phyloP scores from a whole-genome alignment of 1,284 basidiomycete genomes.

The Exobasidium rhododendri region DNA sequence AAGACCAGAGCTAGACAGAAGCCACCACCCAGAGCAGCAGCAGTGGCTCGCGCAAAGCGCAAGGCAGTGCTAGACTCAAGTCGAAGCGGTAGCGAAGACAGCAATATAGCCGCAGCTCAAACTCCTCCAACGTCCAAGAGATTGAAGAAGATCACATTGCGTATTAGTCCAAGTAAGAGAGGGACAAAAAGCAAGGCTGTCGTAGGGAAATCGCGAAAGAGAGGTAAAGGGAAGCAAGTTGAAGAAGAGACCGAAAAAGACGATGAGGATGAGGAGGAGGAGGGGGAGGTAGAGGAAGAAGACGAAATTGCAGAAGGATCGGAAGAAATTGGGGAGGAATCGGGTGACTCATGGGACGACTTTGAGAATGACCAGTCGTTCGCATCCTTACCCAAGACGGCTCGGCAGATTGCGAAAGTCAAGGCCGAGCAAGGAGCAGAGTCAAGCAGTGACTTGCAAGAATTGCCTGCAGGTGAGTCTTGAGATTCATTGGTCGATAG shows the following conservation, averaged over 20 bases:
- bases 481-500: slow-evolving; percentile 7
- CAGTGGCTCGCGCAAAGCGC: slow-evolving; percentile 9
- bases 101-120: not conserved
- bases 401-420: slow-evolving; percentile 43
- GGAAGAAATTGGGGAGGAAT: slow-evolving; percentile 7
- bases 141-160: slow-evolving; percentile 9
- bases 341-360: slow-evolving; percentile 21
- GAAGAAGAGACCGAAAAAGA: not conserved
- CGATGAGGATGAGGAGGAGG: slow-evolving; percentile 15
- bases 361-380: slow-evolving; percentile 11
- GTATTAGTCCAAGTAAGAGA: not conserved
- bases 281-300: slow-evolving; percentile 9
- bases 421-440: slow-evolving; percentile 22
- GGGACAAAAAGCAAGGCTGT: not conserved
- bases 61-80: not conserved
- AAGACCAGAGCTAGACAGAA: not conserved
- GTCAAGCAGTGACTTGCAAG: slow-evolving; percentile 27
- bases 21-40: slow-evolving; percentile 17
- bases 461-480: slow-evolving; percentile 38
- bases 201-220: not conserved
- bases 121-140: not conserved
- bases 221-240: not conserved
- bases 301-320: slow-evolving; percentile 11
- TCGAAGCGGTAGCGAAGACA: slow-evolving; percentile 9
- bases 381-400: slow-evolving; percentile 38